Percentiles rank a stretch among this genome's conserved stretches.
Conservation (phyloP, 768 basidiomycete species). For the Clitopilus hobsonii region DNA sequence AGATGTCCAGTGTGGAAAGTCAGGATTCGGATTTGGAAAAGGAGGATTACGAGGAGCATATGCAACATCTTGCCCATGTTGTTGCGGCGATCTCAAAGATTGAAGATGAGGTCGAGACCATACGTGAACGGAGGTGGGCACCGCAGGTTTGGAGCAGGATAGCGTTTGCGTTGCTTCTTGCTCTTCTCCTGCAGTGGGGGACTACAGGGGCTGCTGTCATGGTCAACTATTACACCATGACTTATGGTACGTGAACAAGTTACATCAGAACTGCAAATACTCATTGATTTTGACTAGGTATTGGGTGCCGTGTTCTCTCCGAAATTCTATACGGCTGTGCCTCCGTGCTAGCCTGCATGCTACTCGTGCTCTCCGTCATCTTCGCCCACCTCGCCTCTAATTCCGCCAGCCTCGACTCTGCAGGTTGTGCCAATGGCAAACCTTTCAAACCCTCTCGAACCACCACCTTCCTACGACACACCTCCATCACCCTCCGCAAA, state of each 20-base stretch:
- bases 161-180: slow-evolving; percentile 8
- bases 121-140: not conserved
- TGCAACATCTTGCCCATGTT: not conserved
- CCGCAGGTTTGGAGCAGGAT: slow-evolving; percentile 10
- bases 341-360: slow-evolving; percentile 16
- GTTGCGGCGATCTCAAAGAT: not conserved
- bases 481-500: slow-evolving; percentile 14
- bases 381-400: slow-evolving; percentile 13
- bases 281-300: slow-evolving; percentile 4
- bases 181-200: slow-evolving; percentile 19
- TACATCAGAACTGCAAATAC: not conserved
- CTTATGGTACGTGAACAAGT: slow-evolving; percentile 12
- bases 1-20: not conserved
- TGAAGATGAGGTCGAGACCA: not conserved
- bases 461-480: slow-evolving; percentile 7
- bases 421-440: too few relatives aligned
- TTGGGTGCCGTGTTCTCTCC: slow-evolving; percentile 16
- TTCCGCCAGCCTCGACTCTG: slow-evolving; percentile 10
- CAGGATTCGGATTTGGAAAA: not conserved
- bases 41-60: not conserved
- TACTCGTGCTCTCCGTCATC: slow-evolving; percentile 17
- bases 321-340: slow-evolving; percentile 18
- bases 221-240: slow-evolving; percentile 15
- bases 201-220: slow-evolving; percentile 20
- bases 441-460: too few relatives aligned